Evolutionary conservation across 305 asterid genomes (phyloP), one percentile per base, ranked within the genome.

Genomic region (Fraxinus baroniana): DNA sequence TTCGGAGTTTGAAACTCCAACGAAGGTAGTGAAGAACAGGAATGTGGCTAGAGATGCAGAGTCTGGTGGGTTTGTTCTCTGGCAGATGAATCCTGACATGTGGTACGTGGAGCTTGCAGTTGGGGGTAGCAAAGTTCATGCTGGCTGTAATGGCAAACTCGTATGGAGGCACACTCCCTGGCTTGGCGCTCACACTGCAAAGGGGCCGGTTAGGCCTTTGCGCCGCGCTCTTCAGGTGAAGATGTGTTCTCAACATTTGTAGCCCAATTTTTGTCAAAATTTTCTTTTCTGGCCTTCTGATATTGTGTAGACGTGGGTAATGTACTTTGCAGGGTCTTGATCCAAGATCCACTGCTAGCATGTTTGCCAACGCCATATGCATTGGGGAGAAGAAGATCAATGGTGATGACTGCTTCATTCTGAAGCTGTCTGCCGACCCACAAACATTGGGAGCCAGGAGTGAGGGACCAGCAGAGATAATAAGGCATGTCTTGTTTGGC

Each of bases 101-200:
- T 93, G 98, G 98, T 93, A 94, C 81, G 97, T 94, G 4, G 98
- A 94, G 92, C 95, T 94, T 73, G 91, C 97, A 0, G 97, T 92
- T 60, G 98, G 97, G 41, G 98, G 98, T 33, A 93, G 97, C 90
- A 92, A 93, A 80, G 95, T 92, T 33, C 97, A 91, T n/a, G 98
- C 98, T 0, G 97, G 98, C 36, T 94, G 98, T 84, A 94, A 94
- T 41, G 97, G 97, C 77, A 93, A 93, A 88, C 90, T 94, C 2
- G 97, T 94, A 0, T 94, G 97, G 98, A 80, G 97, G 84, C 97
- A 94, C 85, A 94, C 98, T 0, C 97, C 97, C 1, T 94, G 98
- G 98, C 97, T 94, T 60, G 98, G 97, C 7, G 94, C 97, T 0
- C 98, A 94, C 86, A 78, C 97, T 3, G 97, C 97, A 0, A 93